Evolutionary conservation across 306 rosid genomes (phyloP), one percentile per base, ranked within the genome.

Genomic region (Quercus rubra): DNA sequence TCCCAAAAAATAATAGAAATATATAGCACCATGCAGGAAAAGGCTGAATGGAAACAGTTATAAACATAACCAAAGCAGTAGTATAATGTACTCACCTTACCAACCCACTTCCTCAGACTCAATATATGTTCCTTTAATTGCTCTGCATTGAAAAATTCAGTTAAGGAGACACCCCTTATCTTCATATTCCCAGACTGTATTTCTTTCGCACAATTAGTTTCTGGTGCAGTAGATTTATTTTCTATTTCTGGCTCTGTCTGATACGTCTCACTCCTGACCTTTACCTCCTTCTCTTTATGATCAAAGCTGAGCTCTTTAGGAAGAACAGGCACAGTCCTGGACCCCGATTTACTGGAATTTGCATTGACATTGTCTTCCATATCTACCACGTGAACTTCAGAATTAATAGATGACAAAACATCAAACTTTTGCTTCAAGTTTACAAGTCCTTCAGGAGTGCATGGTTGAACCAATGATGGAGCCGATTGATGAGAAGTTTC

Each of bases 121-220:
- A 5, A 51, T 41, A 89, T 75, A 72, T 87, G 93, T 73, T 86
- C 83, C 59, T 6, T 77, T 70, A 91, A 77, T 78, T 79, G 79
- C 70, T 79, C 75, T 21, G 10, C 27, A 52, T 85, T 77, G 79
- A 87, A 84, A 55, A 33, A 5, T 43, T 87, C 90, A 28, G 70
- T 56, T 64, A 85, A 70, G 74, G 88, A 79, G 79, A 76, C 77
- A 78, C 30, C 20, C 43, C 56, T 76, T 58, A 17, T 57, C 18
- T 31, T 80, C 57, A 30, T 14, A 30, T 71, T 46, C 80, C 63
- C 51, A 59, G 77, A 67, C 63, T 63, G 55, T 67, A 46, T 25
- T 21, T 20, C 78, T 61, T 70, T 80, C 71, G 46, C 70, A 41
- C 25, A 55, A 55, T 78, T 76, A 77, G 59, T 79, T 75, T 83